These are phyloP conservation scores for Neurospora sp. DNA, from an alignment of 495 filamentous ascomycete genomes.

Conservation along the genomic window DNA sequence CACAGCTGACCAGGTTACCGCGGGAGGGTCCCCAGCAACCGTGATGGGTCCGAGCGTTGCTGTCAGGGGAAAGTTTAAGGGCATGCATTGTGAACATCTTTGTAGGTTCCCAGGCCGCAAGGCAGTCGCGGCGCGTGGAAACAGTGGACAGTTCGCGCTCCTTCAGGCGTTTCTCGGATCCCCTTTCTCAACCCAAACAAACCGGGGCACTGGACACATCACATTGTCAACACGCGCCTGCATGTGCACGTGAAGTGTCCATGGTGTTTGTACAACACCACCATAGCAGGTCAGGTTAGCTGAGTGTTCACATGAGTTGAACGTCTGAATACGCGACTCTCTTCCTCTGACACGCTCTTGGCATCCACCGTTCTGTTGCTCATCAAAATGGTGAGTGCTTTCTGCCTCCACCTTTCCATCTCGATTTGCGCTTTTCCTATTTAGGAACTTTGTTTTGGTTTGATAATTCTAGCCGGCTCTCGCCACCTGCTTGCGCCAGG, in stretches of 20 bases:
- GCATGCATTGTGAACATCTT: background rate
- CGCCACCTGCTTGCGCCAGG: background rate
- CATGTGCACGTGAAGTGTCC: background rate
- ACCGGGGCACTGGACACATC: background rate
- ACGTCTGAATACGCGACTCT: conserved; percentile 7
- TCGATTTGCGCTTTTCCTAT: background rate
- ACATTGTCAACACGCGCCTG: background rate
- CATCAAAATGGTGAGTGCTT: conserved; percentile 13
- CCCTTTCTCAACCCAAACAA: background rate
- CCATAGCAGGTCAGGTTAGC: background rate
- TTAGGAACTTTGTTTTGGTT: background rate
- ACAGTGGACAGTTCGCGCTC: background rate
- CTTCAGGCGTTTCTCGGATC: background rate
- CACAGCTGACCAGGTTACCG: background rate
- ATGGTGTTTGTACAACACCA: background rate
- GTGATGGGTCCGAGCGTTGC: background rate
- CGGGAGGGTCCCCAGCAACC: background rate
- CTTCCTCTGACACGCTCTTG: background rate
- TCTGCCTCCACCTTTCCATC: background rate
- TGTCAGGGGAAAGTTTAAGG: background rate
- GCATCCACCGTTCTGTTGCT: background rate
- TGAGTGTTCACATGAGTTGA: background rate
- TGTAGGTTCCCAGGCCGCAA: background rate
- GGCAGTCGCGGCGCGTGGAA: background rate
- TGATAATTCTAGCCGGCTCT: background rate